phyloP scores from a whole-genome alignment of 371 early-diverging fungal species.

The Zychaea mexicana region DNA sequence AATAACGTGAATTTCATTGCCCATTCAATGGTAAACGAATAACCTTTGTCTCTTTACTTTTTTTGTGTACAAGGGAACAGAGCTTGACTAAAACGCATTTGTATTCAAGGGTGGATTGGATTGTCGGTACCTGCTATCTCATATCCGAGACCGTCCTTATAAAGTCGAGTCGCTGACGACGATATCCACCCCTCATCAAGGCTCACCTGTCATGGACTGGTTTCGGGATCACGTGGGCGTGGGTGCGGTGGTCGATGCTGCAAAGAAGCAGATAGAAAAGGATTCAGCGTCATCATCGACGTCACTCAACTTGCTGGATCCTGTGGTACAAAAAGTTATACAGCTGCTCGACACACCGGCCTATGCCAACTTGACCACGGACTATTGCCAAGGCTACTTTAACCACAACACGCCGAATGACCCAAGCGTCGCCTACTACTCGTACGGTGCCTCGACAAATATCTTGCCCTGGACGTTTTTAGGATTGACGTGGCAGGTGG shows the following conservation, averaged over 20 bases:
- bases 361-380: constrained; percentile 85
- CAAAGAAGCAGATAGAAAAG: too few relatives aligned
- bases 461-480: constrained; percentile 56
- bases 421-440: constrained; percentile 77
- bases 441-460: constrained; percentile 72
- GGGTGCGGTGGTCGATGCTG: constrained; percentile 16
- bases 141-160: constrained; percentile 68
- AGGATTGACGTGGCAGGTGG: constrained; percentile 70
- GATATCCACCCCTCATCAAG: constrained; percentile 91
- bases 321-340: constrained; percentile 15
- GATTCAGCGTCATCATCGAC: background rate
- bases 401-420: constrained; percentile 86
- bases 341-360: constrained; percentile 82
- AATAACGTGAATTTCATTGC: constrained; percentile 82
- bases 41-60: background rate
- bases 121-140: constrained; percentile 81
- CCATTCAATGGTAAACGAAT: constrained; percentile 80
- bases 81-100: background rate
- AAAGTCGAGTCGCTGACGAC: constrained; percentile 79
- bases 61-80: background rate
- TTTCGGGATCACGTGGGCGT: constrained; percentile 78
- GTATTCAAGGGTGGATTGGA: constrained; percentile 83
- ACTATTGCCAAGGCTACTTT: constrained; percentile 79
- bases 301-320: constrained; percentile 6
- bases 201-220: constrained; percentile 91